These are phyloP conservation scores for Kurtzmaniella natalensis DNA, from an alignment of 1,139 yeast species.

Conservation along the genomic window DNA sequence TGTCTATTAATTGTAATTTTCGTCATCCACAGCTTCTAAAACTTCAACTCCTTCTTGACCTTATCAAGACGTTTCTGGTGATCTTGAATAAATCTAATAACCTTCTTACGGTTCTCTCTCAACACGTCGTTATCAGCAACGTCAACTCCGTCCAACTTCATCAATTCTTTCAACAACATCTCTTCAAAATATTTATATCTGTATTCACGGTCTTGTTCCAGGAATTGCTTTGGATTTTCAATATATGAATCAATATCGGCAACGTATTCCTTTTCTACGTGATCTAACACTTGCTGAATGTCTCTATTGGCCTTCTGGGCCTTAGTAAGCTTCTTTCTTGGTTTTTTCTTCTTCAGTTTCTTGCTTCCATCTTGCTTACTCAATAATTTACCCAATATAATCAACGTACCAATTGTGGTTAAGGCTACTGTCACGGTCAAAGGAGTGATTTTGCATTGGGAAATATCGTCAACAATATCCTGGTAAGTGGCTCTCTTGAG, in stretches of 20 bases:
- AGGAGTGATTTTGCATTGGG: constrained; percentile 27
- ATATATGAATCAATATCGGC: constrained; percentile 42
- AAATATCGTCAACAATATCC: constrained; percentile 28
- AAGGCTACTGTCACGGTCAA: constrained; percentile 31
- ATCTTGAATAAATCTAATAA: constrained; percentile 56
- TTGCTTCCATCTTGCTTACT: constrained; percentile 6
- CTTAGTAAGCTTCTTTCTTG: constrained; percentile 36
- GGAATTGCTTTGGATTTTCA: constrained; percentile 27
- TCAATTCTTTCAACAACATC: constrained; percentile 58
- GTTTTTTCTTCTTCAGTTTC: constrained; percentile 16
- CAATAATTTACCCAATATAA: constrained; percentile 15
- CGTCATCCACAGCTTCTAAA: no score
- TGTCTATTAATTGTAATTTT: no score
- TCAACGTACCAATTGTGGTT: constrained; percentile 27
- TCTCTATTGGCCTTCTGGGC: constrained; percentile 42
- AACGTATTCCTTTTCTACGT: constrained; percentile 39
- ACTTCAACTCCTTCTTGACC: constrained; percentile 36
- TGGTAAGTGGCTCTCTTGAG: constrained; percentile 10
- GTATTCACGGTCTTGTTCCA: constrained; percentile 40
- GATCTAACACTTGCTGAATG: constrained; percentile 39
- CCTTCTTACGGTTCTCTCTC: constrained; percentile 54
- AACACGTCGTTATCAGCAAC: constrained; percentile 45
- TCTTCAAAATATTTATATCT: constrained; percentile 60
- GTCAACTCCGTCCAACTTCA: constrained; percentile 65
- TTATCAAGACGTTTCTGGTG: constrained; percentile 57